phyloP scores from a whole-genome alignment of 2,329 filamentous ascomycete species.

The Epichloe uncinata region DNA sequence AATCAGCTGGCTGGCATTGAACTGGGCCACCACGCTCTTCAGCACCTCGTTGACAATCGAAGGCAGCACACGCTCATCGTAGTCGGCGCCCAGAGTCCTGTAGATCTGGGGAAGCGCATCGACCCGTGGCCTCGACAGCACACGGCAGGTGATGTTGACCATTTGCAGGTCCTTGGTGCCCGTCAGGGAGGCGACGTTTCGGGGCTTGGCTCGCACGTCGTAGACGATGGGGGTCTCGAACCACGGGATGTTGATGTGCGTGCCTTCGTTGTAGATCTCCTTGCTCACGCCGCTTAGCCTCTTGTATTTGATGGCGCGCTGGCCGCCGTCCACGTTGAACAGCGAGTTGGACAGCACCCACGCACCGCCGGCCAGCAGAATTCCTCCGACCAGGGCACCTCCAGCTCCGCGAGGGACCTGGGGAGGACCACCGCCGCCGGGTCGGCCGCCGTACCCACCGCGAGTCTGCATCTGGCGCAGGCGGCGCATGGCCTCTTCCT shows the following conservation, averaged over 20 bases:
- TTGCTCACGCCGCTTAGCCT: slow-evolving; percentile 84
- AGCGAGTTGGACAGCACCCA: slow-evolving; percentile 46
- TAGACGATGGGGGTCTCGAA: slow-evolving; percentile 94
- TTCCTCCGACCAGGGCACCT: slow-evolving; percentile 26
- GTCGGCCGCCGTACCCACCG: slow-evolving; percentile 28
- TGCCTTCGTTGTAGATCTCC: slow-evolving; percentile 95
- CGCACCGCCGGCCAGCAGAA: slow-evolving; percentile 34
- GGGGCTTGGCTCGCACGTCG: slow-evolving; percentile 93
- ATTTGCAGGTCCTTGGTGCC: slow-evolving; percentile 99
- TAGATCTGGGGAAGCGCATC: slow-evolving; percentile 92
- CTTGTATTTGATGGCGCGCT: slow-evolving; percentile 97
- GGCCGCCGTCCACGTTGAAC: slow-evolving; percentile 90
- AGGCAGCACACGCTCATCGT: slow-evolving; percentile 90
- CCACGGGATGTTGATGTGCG: slow-evolving; percentile 90
- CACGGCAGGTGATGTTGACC: slow-evolving; percentile 99
- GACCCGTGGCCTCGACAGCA: slow-evolving; percentile 80
- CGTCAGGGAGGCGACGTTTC: slow-evolving; percentile 95
- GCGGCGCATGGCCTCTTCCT: slow-evolving; percentile 37
- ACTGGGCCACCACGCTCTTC: slow-evolving; percentile 97
- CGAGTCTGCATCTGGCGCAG: slow-evolving; percentile 34
- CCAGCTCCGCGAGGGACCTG: slow-evolving; percentile 27
- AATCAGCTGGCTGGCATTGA: slow-evolving; percentile 96
- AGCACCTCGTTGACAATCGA: slow-evolving; percentile 98
- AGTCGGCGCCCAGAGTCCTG: slow-evolving; percentile 86
- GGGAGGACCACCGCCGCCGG: slow-evolving; percentile 24